A percentile compares a stretch with the other conserved stretches of the same genome.
These are phyloP conservation scores for Senecio squalidus DNA, from an alignment of 140 eudicot species.

Conservation along the genomic window DNA sequence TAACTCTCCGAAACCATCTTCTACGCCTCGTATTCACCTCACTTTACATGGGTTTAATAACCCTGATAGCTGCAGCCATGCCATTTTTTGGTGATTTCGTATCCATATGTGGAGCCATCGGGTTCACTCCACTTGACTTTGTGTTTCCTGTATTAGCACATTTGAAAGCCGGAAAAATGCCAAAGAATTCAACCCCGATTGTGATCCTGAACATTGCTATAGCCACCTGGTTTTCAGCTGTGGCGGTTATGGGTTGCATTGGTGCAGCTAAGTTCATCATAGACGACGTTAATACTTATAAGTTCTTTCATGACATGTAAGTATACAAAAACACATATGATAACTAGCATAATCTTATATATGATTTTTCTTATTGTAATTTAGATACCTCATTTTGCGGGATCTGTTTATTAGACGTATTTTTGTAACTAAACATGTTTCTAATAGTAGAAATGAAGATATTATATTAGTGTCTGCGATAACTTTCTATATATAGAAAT, in stretches of 20 bases:
- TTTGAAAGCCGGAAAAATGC: constrained; percentile 42
- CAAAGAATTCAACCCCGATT: constrained; percentile 15
- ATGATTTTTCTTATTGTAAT: not conserved
- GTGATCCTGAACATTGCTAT: constrained; percentile 35
- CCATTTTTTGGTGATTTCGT: constrained; percentile 63
- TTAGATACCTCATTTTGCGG: not conserved
- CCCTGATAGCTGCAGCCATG: constrained; percentile 55
- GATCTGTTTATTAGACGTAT: not conserved
- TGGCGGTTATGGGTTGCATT: constrained; percentile 51
- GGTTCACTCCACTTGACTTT: constrained; percentile 65
- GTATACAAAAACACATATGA: not conserved
- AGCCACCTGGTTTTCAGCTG: constrained; percentile 44
- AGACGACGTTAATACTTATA: constrained; percentile 36
- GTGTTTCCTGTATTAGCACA: constrained; percentile 56
- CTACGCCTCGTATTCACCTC: constrained; percentile 31
- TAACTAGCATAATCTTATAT: not conserved
- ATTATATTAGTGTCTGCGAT: constrained; percentile 2
- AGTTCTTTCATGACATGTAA: constrained; percentile 51
- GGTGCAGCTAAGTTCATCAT: constrained; percentile 48
- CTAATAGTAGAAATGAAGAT: not conserved
- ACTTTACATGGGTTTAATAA: constrained; percentile 40
- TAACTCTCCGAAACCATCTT: constrained; percentile 10
- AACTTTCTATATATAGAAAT: constrained; percentile 15
- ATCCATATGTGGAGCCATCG: constrained; percentile 58
- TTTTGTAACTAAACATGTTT: not conserved